Conservation (phyloP, 495 filamentous ascomycete species). For the Aspergillus funiculosus region DNA sequence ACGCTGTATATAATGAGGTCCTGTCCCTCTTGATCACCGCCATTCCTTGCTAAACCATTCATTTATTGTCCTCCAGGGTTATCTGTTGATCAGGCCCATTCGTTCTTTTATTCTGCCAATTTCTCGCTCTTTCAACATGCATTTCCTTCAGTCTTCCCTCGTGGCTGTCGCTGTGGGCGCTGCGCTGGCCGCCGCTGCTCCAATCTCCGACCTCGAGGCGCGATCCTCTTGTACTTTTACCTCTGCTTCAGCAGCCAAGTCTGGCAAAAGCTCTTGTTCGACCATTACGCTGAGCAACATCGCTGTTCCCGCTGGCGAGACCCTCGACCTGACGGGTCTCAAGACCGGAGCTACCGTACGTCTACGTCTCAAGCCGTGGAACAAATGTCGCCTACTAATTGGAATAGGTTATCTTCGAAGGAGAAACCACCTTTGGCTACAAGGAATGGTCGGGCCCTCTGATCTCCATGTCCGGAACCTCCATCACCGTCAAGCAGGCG, state of each 20-base stretch:
- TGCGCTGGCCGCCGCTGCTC: constrained; percentile 19
- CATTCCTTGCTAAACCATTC: too few species aligned
- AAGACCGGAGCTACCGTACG: constrained; percentile 39
- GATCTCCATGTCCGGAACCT: constrained; percentile 40
- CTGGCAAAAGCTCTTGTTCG: constrained; percentile 45
- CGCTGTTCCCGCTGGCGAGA: constrained; percentile 47
- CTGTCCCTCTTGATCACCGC: too few species aligned
- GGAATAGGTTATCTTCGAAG: constrained; percentile 44
- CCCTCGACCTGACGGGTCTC: constrained; percentile 46
- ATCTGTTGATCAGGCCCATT: constrained; percentile 19
- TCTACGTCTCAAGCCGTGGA: not conserved
- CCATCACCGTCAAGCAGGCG: constrained; percentile 40
- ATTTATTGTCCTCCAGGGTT: not conserved
- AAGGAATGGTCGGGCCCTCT: constrained; percentile 50
- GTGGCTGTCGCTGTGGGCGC: constrained; percentile 21
- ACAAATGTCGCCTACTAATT: not conserved
- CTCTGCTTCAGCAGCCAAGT: constrained; percentile 36
- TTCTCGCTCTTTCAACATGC: constrained; percentile 14
- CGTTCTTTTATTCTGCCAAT: constrained; percentile 10
- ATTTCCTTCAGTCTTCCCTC: constrained; percentile 21
- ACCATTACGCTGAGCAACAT: constrained; percentile 45
- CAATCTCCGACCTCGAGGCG: constrained; percentile 24
- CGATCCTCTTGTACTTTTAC: constrained; percentile 45
- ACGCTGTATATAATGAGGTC: too few species aligned
- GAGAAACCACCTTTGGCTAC: constrained; percentile 49